A percentile compares a stretch with the other conserved stretches of the same genome.
Conservation (phyloP, 352 stramenopile species). For the Poterioochromonas sp. region DNA sequence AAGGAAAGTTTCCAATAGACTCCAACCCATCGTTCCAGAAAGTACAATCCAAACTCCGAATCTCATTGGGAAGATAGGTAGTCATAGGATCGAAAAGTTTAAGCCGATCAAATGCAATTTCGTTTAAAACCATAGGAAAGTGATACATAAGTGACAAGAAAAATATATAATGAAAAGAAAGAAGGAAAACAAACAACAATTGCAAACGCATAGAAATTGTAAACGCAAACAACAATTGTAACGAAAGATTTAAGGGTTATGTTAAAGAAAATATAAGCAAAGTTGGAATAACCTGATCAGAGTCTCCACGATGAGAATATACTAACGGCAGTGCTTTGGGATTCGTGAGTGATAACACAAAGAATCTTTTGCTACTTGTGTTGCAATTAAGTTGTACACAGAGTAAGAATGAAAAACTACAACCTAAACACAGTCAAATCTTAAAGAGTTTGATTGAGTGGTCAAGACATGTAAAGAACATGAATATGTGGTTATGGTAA, state of each 20-base stretch:
- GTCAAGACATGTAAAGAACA: conserved; percentile 14
- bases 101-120: no score
- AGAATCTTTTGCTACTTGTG: conserved; percentile 14
- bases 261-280: conserved; percentile 14
- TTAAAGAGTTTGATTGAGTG: conserved; percentile 15
- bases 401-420: conserved; percentile 15
- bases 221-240: no score
- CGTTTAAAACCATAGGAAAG: no score
- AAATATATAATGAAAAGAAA: no score
- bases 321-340: conserved; percentile 8
- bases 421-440: conserved; percentile 14
- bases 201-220: no score
- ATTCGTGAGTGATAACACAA: conserved; percentile 14
- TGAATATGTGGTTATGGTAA: conserved; percentile 15
- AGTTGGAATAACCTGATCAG: conserved; percentile 13
- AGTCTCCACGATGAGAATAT: conserved; percentile 13
- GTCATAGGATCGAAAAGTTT: no score
- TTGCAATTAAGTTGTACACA: conserved; percentile 15
- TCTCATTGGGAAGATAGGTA: no score
- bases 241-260: background rate
- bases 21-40: no score
- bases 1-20: no score
- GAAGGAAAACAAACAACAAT: no score
- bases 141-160: no score
- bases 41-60: no score